Conservation (phyloP, 2,329 filamentous ascomycete genomes). For the Cryphonectria nitschkei region DNA sequence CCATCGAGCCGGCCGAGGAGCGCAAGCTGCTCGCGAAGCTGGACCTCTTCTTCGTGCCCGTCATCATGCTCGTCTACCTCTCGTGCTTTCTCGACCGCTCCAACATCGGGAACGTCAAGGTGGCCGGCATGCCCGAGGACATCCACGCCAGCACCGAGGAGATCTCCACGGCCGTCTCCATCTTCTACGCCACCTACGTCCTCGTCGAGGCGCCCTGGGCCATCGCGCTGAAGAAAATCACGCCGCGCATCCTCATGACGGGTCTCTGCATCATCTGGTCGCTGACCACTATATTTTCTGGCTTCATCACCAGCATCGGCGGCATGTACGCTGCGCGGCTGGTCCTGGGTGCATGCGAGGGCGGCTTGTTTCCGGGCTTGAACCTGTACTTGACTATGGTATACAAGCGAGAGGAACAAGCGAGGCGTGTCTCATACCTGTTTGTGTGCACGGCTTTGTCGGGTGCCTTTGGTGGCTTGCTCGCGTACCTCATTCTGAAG, state of each 20-base stretch:
- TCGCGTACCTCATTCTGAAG: slow-evolving; percentile 74
- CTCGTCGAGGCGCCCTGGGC: slow-evolving; percentile 68
- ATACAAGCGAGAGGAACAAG: slow-evolving; percentile 75
- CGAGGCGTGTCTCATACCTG: slow-evolving; percentile 72
- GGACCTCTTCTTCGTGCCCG: slow-evolving; percentile 65
- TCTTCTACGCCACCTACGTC: slow-evolving; percentile 69
- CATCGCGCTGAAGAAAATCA: slow-evolving; percentile 65
- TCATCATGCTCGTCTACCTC: slow-evolving; percentile 72
- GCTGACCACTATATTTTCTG: slow-evolving; percentile 69
- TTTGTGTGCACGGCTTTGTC: slow-evolving; percentile 73
- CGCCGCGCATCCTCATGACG: slow-evolving; percentile 65
- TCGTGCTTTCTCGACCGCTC: slow-evolving; percentile 76
- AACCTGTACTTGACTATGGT: slow-evolving; percentile 75
- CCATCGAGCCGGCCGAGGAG: slow-evolving; percentile 45
- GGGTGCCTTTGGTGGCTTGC: slow-evolving; percentile 71
- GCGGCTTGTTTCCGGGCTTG: slow-evolving; percentile 70
- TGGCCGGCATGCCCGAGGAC: slow-evolving; percentile 67
- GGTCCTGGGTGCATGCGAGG: slow-evolving; percentile 70
- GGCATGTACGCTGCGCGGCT: slow-evolving; percentile 70
- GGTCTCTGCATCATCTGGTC: slow-evolving; percentile 72
- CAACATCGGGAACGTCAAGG: slow-evolving; percentile 73
- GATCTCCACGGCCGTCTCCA: slow-evolving; percentile 70
- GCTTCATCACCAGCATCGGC: slow-evolving; percentile 67
- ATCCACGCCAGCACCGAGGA: slow-evolving; percentile 64
- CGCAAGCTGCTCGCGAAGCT: slow-evolving; percentile 65